Percentiles rank a stretch among this genome's conserved stretches.
These are phyloP conservation scores for Zygoascus flipseniorum DNA, from an alignment of 805 yeast genomes.

Conservation along the genomic window DNA sequence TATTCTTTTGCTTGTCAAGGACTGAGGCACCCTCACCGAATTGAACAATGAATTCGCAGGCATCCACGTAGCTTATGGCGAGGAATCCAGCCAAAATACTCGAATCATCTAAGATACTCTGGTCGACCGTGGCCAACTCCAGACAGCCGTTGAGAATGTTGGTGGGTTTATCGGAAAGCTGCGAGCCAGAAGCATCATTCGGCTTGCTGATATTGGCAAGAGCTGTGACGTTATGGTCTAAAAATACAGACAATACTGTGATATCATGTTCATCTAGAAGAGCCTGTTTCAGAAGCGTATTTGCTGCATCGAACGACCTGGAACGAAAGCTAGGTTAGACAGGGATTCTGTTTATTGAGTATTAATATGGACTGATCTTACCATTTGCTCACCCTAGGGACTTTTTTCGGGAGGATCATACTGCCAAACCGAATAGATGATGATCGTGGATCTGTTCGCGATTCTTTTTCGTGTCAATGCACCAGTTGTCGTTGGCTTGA, in stretches of 20 bases:
- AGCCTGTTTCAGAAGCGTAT: not conserved
- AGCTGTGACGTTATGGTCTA: not conserved
- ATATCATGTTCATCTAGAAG: not conserved
- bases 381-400: not conserved
- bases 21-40: not conserved
- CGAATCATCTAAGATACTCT: not conserved
- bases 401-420: not conserved
- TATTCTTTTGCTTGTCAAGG: constrained; percentile 4
- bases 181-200: not conserved
- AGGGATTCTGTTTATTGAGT: not conserved
- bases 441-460: no score
- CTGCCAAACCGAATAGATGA: no score
- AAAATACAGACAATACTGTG: not conserved
- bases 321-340: not conserved
- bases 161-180: not conserved
- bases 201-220: not conserved
- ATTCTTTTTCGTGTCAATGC: no score
- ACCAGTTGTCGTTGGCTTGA: no score
- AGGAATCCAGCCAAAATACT: not conserved
- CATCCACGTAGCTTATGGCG: not conserved
- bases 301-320: not conserved
- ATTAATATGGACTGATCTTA: not conserved
- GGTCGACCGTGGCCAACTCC: not conserved
- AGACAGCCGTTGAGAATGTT: not conserved
- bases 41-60: not conserved